phyloP scores from a whole-genome alignment of 495 filamentous ascomycete species.

The Neurospora sp. region DNA sequence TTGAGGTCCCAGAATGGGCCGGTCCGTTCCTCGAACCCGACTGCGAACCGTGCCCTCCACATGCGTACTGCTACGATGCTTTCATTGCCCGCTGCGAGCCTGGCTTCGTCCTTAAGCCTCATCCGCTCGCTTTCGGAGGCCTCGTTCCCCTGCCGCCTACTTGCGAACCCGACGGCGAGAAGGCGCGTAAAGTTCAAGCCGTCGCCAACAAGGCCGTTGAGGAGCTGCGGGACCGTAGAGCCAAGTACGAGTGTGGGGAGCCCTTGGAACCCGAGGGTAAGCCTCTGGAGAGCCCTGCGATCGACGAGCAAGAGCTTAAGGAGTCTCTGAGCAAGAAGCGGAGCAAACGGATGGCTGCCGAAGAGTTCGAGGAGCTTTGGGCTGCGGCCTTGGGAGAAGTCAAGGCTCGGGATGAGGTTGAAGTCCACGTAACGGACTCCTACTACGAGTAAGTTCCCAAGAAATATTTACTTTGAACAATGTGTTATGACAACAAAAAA shows the following conservation, averaged over 20 bases:
- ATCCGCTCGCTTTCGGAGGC: constrained; percentile 74
- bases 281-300: constrained; percentile 47
- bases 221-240: constrained; percentile 73
- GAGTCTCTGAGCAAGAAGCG: constrained; percentile 59
- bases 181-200: constrained; percentile 72
- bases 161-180: constrained; percentile 93
- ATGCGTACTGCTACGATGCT: constrained; percentile 78
- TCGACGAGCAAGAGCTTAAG: constrained; percentile 70
- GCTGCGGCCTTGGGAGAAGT: constrained; percentile 78
- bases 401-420: constrained; percentile 68
- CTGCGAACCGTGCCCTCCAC: constrained; percentile 85
- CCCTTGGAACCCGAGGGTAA: constrained; percentile 51
- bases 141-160: constrained; percentile 76
- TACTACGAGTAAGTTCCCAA: constrained; percentile 50
- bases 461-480: not conserved
- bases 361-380: constrained; percentile 92
- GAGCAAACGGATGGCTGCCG: constrained; percentile 66
- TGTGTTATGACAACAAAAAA: constrained; percentile 3
- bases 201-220: constrained; percentile 85
- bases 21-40: constrained; percentile 58
- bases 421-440: constrained; percentile 45
- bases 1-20: constrained; percentile 53
- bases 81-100: constrained; percentile 71
- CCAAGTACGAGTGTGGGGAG: constrained; percentile 84
- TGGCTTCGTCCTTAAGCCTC: constrained; percentile 75